Conservation (phyloP, 1,284 basidiomycete genomes). For the Trametes hirsuta region DNA sequence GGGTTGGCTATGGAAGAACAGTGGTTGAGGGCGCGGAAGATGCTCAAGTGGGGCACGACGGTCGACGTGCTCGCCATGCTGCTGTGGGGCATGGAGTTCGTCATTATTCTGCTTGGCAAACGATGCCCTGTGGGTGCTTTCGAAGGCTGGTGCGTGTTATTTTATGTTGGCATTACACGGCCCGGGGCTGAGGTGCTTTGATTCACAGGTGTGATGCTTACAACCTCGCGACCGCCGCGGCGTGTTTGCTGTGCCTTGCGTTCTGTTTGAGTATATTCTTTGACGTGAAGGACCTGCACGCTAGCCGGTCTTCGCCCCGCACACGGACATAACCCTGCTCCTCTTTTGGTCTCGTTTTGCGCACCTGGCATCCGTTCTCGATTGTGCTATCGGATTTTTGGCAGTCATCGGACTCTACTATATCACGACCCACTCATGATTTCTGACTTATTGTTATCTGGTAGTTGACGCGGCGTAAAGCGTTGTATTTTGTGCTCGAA, state of each 20-base stretch:
- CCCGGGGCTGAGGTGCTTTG: background rate
- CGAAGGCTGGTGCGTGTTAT: constrained; percentile 55
- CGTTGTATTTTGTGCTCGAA: constrained; percentile 10
- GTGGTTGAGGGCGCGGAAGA: constrained; percentile 59
- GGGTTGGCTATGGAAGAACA: constrained; percentile 65
- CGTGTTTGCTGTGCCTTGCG: constrained; percentile 56
- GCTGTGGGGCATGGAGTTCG: constrained; percentile 61
- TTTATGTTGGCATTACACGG: background rate
- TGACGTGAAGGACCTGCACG: constrained; percentile 64
- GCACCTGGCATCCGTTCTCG: background rate
- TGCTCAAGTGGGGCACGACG: constrained; percentile 53
- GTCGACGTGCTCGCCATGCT: constrained; percentile 54
- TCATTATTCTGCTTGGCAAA: constrained; percentile 61
- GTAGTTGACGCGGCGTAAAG: constrained; percentile 12
- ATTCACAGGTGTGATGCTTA: constrained; percentile 69
- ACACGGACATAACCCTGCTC: constrained; percentile 39
- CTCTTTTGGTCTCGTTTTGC: background rate
- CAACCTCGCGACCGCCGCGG: constrained; percentile 63
- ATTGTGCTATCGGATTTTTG: background rate
- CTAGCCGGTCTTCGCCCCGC: constrained; percentile 53
- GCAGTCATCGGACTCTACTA: constrained; percentile 1
- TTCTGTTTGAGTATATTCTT: constrained; percentile 64
- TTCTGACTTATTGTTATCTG: constrained; percentile 27
- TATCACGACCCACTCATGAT: constrained; percentile 23
- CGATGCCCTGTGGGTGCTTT: constrained; percentile 63